Base-by-base conservation (phyloP, 805 yeast species). In the Saturnispora saitoi region DNA sequence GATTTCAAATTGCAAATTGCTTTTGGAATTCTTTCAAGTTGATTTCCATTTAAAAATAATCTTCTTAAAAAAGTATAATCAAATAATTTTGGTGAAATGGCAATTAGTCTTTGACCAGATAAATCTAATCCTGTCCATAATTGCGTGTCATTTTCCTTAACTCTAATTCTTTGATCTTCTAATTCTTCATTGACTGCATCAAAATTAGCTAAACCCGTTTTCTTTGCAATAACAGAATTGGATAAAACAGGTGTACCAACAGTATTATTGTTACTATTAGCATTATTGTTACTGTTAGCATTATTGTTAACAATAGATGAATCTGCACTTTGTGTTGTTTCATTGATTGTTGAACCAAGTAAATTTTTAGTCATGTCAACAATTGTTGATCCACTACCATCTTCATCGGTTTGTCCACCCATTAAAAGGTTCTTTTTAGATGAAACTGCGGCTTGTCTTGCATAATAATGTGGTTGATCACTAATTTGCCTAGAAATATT, bases 51-150 rank as follows among this genome's bases (percentile, higher is more conserved):
- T 56, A 93, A 69, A 64, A 86, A 93, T 48, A 93, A 71, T 52
- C 91, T 83, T 61, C 91, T 93, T 58, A 93, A 74, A 58, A 93
- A 93, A 51, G 77, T 76, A 65, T 89, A 93, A 42, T 80, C 78
- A 71, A 88, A 88, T 42, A 93, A 66, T 57, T 81, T 80, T 19
- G 83, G 77, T n/a, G 87, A 77, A 29, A 91, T 56, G 49, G 78
- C 75, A 53, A 78, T 70, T 46, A 93, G 71, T 31, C 91, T 86
- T 65, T 93, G 95, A 51, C 96, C 96, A 54, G 95, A 81, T 55
- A 91, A 71, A 68, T 93, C 99, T 55, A 93, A 70, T 5, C 90
- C 91, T 47, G 95, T 85, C 99, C 99, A 93, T 61, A 86, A 75
- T 68, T 90, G 97, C 51, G 81, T 83, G 32, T 84, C 80, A 60